Conservation (phyloP, 768 basidiomycete genomes). For the Boletus rubescentipes region DNA sequence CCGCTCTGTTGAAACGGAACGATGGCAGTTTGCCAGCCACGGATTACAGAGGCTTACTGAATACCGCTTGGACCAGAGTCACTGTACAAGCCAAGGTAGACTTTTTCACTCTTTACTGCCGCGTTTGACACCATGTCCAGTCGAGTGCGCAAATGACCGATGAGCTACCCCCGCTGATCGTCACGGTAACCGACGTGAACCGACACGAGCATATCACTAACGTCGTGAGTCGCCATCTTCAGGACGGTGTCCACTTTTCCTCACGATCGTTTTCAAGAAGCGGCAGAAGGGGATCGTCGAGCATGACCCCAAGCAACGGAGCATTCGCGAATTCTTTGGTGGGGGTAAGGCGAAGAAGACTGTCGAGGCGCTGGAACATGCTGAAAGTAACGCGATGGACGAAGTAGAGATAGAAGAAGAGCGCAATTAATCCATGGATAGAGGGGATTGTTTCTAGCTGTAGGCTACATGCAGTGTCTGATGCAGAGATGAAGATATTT, state of each 20-base stretch:
- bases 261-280: slow-evolving; percentile 37
- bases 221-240: slow-evolving; percentile 45
- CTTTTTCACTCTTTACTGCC: not conserved
- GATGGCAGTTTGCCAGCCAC: slow-evolving; percentile 27
- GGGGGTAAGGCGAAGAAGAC: slow-evolving; percentile 24
- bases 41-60: slow-evolving; percentile 52
- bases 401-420: slow-evolving; percentile 15
- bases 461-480: slow-evolving; percentile 19
- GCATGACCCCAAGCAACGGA: slow-evolving; percentile 72
- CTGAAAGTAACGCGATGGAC: slow-evolving; percentile 31
- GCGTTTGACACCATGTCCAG: slow-evolving; percentile 23
- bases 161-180: slow-evolving; percentile 33
- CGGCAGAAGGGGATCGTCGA: slow-evolving; percentile 80
- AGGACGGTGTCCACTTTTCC: not conserved
- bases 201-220: slow-evolving; percentile 52
- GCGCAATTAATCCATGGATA: slow-evolving; percentile 8
- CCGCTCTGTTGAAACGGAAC: slow-evolving; percentile 47
- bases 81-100: slow-evolving; percentile 49
- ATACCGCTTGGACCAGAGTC: slow-evolving; percentile 70
- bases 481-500: not conserved
- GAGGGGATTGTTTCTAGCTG: not conserved
- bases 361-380: slow-evolving; percentile 11
- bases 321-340: slow-evolving; percentile 74
- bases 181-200: slow-evolving; percentile 54
- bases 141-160: slow-evolving; percentile 23